Base-by-base conservation (phyloP, 2,329 filamentous ascomycete species). In the Sordariomycetes sp. region DNA sequence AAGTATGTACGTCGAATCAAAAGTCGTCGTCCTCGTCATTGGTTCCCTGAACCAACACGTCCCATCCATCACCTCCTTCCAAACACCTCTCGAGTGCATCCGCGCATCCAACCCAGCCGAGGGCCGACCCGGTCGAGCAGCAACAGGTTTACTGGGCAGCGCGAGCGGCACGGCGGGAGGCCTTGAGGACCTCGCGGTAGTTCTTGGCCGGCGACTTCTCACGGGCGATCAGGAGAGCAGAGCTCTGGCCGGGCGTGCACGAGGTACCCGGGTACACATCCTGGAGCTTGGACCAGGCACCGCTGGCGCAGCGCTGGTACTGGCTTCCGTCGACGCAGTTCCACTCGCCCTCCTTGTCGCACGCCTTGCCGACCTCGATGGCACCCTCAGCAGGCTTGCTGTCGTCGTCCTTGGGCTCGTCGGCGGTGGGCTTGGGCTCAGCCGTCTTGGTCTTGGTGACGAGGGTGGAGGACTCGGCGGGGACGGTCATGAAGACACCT, bases 231-330 rank as follows among this genome's bases (percentile, higher is more conserved):
- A 41, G 42, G 27, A 61, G 48, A 14, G 42, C 35, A 15, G 48
- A 42, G 15, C 37, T 39, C 23, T 46, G 39, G 33, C 51, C 54
- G 16, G 48, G 42, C 36, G 50, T 42, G 53, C 75, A 80, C 19
- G 55, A 54, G 11, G 70, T 77, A 24, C 75, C 75, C 2, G 58
- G 42, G 2, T 74, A 66, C 63, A 79, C 64, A 23, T 54, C 45
- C 38, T 69, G 59, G 25, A 60, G 40, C 6, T 44, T 47, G 14
- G 68, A 65, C 75, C 75, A 80, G 35, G 52, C 44, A 6, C 75
- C 75, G 11, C 63, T 68, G n/a, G 72, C 74, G 44, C 75, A 80
- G 36, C 73, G 72, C 55, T 79, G 75, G 63, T 75, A 80, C 32
- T 64, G 59, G 17, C 52, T 55, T 32, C 72, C 73, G 14, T 55